phyloP scores from a whole-genome alignment of 352 stramenopile genomes.

The Phytophthora rubi region DNA sequence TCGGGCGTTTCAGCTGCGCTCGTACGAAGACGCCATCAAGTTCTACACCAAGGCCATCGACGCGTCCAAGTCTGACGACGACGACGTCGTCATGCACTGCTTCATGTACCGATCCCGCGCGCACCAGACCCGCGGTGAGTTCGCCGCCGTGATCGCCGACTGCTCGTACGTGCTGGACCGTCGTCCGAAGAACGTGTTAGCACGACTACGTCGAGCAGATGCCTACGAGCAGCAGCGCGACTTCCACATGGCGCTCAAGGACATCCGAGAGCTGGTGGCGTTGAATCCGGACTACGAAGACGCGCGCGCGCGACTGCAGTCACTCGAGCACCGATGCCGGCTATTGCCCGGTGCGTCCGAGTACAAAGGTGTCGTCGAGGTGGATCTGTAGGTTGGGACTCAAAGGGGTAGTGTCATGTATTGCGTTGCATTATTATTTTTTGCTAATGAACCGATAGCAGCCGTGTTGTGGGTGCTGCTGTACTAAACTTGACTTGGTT shows the following conservation, averaged over 20 bases:
- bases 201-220: constrained; percentile 56
- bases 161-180: constrained; percentile 59
- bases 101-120: constrained; percentile 64
- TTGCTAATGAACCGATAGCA: constrained; percentile 15
- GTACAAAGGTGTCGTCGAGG: constrained; percentile 16
- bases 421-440: constrained; percentile 32
- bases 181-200: constrained; percentile 60
- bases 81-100: constrained; percentile 62
- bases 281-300: constrained; percentile 66
- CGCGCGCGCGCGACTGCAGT: constrained; percentile 46
- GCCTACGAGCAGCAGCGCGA: constrained; percentile 67
- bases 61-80: constrained; percentile 48
- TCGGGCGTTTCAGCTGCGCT: constrained; percentile 88
- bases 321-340: constrained; percentile 51
- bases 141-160: constrained; percentile 56
- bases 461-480: background rate
- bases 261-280: constrained; percentile 61
- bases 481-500: constrained; percentile 4
- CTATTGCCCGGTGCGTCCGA: constrained; percentile 40
- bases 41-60: constrained; percentile 94
- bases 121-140: constrained; percentile 60
- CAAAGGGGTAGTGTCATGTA: constrained; percentile 23
- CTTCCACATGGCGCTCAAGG: constrained; percentile 61
- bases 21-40: constrained; percentile 89
- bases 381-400: constrained; percentile 28